Evolutionary conservation across 139 green algal species (phyloP), one percentile per base, ranked within the genome.

Genomic region (Chloropicon primus): DNA sequence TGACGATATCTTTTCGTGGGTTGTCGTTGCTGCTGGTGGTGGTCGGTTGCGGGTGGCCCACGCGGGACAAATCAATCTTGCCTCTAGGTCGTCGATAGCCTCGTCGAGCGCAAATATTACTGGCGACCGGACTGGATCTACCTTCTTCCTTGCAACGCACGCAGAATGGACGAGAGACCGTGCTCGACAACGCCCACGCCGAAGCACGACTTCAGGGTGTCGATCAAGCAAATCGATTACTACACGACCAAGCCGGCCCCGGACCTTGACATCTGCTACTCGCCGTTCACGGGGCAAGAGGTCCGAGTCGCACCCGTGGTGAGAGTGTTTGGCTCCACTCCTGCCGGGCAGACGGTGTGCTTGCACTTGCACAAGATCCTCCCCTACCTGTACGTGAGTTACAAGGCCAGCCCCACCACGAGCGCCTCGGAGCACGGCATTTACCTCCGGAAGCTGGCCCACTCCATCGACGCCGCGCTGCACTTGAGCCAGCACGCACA

Each of bases 381-480:
- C 27, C 93, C 93, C 0, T 98, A 97, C 81, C 94, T 97, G 71
- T 98, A 97, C 81, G 84, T 98, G 0, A 88, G 87, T 0, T 97
- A 94, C 29, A 91, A 22, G 88, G 91, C 71, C 73, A 96, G 22
- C 93, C 93, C 0, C 73, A 86, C 1, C 86, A 91, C 24, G 22
- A 71, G 62, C 41, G 5, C 41, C 41, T 5, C 41, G 41, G 41
- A 62, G 41, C 41, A 62, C 41, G 17, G 17, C 17, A 17, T 62
- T 62, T 62, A 62, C 41, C 41, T 62, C 17, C 41, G 41, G 10
- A 62, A 62, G 41, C 41, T 62, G 41, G 41, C 41, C 5, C 41
- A 62, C 41, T 62, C 41, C 41, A 62, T 62, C 41, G 41, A 62
- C 41, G 41, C 41, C 17, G 41, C 41, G 41, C 41, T 62, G 10